A percentile compares a stretch with the other conserved stretches of the same genome.
phyloP scores from a whole-genome alignment of 2,329 filamentous ascomycete genomes.

The Dothideomycetidae sp. region DNA sequence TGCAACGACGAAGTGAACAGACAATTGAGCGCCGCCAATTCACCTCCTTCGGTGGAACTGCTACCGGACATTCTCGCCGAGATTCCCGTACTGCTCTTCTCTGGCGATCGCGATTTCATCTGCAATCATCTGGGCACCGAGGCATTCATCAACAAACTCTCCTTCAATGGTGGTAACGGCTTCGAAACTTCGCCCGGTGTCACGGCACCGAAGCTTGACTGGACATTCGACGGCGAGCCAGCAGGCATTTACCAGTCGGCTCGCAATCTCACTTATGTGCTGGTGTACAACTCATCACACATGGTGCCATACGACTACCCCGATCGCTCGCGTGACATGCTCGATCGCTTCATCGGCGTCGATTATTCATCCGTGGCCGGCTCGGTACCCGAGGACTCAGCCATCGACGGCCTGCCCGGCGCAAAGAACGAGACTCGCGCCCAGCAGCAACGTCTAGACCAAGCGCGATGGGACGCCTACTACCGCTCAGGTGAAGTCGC shows the following conservation, averaged over 20 bases:
- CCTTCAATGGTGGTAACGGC: constrained; percentile 82
- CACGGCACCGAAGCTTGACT: constrained; percentile 82
- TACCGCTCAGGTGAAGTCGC: constrained; percentile 76
- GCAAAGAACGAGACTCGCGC: constrained; percentile 45
- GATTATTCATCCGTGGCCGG: constrained; percentile 84
- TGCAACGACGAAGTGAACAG: constrained; percentile 66
- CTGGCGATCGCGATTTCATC: constrained; percentile 83
- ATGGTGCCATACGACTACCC: constrained; percentile 97
- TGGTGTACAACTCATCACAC: constrained; percentile 90
- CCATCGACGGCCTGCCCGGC: constrained; percentile 69
- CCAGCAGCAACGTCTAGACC: constrained; percentile 56
- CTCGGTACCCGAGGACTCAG: constrained; percentile 53
- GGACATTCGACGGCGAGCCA: constrained; percentile 78
- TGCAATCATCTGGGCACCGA: constrained; percentile 97
- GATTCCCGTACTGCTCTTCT: constrained; percentile 74
- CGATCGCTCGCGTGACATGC: constrained; percentile 80
- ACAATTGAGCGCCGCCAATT: constrained; percentile 56
- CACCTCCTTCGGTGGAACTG: constrained; percentile 56
- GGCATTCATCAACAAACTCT: constrained; percentile 72
- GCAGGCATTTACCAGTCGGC: constrained; percentile 92
- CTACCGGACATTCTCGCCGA: constrained; percentile 66
- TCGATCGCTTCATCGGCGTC: constrained; percentile 88
- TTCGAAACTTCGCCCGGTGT: constrained; percentile 79
- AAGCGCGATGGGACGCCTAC: constrained; percentile 81
- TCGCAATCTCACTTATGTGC: constrained; percentile 85